These are phyloP conservation scores for Rhizoctonia solani DNA, from an alignment of 1,284 basidiomycete species.

Conservation along the genomic window DNA sequence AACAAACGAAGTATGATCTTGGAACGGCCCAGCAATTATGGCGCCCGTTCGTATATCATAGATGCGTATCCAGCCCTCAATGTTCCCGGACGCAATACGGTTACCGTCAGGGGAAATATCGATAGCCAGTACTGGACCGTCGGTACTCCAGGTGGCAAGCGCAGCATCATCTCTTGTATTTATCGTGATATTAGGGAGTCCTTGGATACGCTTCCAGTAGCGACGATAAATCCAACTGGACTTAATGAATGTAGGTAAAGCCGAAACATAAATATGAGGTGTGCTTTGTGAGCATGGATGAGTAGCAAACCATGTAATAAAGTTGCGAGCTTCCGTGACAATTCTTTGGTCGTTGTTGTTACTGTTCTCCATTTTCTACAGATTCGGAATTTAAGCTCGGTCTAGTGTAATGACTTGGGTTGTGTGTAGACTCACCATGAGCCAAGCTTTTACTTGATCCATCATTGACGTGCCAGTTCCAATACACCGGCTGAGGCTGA, in stretches of 20 bases:
- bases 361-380: background rate
- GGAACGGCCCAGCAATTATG: background rate
- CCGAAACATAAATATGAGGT: conserved; percentile 36
- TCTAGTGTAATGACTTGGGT: background rate
- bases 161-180: background rate
- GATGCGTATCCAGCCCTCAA: background rate
- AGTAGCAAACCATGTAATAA: background rate
- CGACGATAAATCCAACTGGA: background rate
- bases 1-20: conserved; percentile 28
- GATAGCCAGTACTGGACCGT: background rate
- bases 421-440: conserved; percentile 5
- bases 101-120: background rate
- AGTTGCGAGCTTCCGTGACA: conserved; percentile 11
- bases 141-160: background rate
- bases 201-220: background rate
- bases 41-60: background rate
- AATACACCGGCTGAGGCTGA: conserved; percentile 16
- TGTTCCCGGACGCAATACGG: background rate
- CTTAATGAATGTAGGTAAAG: conserved; percentile 9
- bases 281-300: conserved; percentile 1
- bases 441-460: background rate
- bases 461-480: background rate
- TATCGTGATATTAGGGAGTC: background rate
- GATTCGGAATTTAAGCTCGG: background rate
- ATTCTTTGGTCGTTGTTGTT: background rate